These are phyloP conservation scores for Scolecobasidium constrictum DNA, from an alignment of 2,329 filamentous ascomycete genomes.

Conservation along the genomic window DNA sequence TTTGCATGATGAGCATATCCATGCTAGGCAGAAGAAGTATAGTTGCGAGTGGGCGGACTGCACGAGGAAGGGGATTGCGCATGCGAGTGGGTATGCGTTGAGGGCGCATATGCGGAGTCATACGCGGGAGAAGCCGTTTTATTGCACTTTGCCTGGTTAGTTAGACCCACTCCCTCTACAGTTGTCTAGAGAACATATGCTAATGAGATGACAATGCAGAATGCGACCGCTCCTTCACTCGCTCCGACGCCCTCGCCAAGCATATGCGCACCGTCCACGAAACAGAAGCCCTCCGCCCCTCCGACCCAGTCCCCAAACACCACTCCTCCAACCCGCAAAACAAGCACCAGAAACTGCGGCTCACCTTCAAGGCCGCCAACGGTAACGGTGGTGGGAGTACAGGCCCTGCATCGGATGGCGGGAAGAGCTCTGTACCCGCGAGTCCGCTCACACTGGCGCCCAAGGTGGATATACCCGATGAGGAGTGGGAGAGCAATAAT, in stretches of 20 bases:
- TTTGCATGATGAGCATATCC: slow-evolving; percentile 82
- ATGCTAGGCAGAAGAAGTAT: slow-evolving; percentile 88
- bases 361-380: slow-evolving; percentile 26
- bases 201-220: slow-evolving; percentile 42
- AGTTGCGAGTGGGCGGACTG: slow-evolving; percentile 97
- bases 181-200: neutral
- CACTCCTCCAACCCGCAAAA: slow-evolving; percentile 34
- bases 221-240: slow-evolving; percentile 92
- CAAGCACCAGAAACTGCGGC: slow-evolving; percentile 33
- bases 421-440: slow-evolving; percentile 17
- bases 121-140: slow-evolving; percentile 96
- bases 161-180: neutral
- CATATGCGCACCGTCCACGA: slow-evolving; percentile 99
- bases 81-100: slow-evolving; percentile 90
- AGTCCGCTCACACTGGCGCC: neutral
- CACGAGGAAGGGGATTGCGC: slow-evolving; percentile 73
- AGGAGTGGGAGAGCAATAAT: slow-evolving; percentile 42
- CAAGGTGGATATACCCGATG: slow-evolving; percentile 13
- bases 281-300: slow-evolving; percentile 78
- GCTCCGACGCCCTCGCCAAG: slow-evolving; percentile 90
- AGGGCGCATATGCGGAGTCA: slow-evolving; percentile 97
- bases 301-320: slow-evolving; percentile 60
- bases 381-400: slow-evolving; percentile 18
- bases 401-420: slow-evolving; percentile 13
- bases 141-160: slow-evolving; percentile 85